Evolutionary conservation across 768 basidiomycete genomes (phyloP).

Genomic region (Guyanaporus albipodus): DNA sequence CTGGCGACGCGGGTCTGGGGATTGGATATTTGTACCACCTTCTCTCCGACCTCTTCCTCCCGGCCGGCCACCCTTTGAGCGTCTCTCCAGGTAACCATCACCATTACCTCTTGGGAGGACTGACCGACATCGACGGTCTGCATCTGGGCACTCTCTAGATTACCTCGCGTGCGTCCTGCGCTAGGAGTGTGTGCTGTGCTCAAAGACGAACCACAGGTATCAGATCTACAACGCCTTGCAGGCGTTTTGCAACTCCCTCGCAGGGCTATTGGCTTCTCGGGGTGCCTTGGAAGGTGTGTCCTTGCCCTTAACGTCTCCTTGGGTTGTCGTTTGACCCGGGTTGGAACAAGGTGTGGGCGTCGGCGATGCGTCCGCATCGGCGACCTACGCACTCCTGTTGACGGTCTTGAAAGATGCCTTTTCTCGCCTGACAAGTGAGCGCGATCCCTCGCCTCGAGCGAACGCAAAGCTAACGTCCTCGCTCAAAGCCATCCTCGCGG

Average conservation of each 20-base stretch:
- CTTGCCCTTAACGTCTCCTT: background rate
- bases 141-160: conserved; percentile 32
- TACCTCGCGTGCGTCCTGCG: conserved; percentile 56
- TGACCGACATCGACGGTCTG: too few species aligned
- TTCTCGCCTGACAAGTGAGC: conserved; percentile 60
- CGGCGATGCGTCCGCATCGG: conserved; percentile 61
- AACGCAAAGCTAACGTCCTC: too few species aligned
- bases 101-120: background rate
- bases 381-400: conserved; percentile 60
- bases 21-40: conserved; percentile 11
- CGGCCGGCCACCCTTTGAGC: conserved; percentile 56
- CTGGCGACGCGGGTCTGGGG: too few species aligned
- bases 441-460: conserved; percentile 23
- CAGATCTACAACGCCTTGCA: conserved; percentile 64
- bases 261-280: conserved; percentile 59
- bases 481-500: conserved; percentile 57
- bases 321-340: background rate
- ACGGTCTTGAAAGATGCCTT: conserved; percentile 64
- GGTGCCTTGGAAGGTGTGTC: conserved; percentile 60
- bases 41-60: conserved; percentile 46
- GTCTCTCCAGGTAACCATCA: conserved; percentile 53
- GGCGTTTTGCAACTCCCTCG: conserved; percentile 66
- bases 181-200: conserved; percentile 2
- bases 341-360: conserved; percentile 54
- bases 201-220: conserved; percentile 55